These are phyloP conservation scores for Trichoderma hamatum DNA, from an alignment of 2,329 filamentous ascomycete genomes.

Conservation along the genomic window DNA sequence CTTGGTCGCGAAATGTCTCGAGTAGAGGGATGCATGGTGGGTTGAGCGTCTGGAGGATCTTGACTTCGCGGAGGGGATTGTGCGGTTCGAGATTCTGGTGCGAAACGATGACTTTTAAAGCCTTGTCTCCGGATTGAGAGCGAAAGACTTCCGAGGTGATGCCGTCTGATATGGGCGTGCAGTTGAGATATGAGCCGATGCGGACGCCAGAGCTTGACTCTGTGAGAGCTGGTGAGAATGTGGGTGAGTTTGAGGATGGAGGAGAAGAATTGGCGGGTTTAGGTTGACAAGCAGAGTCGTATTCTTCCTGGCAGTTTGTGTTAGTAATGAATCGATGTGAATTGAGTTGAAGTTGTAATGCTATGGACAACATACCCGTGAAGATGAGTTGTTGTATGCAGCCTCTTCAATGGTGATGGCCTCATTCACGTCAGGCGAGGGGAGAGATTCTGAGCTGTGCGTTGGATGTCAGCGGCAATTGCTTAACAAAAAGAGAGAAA, in stretches of 20 bases:
- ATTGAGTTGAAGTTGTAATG: neutral
- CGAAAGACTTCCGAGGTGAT: slow-evolving; percentile 84
- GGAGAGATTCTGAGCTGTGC: slow-evolving; percentile 38
- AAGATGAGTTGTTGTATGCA: slow-evolving; percentile 61
- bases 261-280: slow-evolving; percentile 27
- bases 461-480: neutral
- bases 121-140: slow-evolving; percentile 63
- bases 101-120: slow-evolving; percentile 84
- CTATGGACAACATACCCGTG: slow-evolving; percentile 52
- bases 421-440: slow-evolving; percentile 38
- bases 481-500: neutral
- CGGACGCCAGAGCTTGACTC: slow-evolving; percentile 40
- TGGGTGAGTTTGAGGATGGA: slow-evolving; percentile 11
- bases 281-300: slow-evolving; percentile 49
- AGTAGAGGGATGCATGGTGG: slow-evolving; percentile 67
- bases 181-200: slow-evolving; percentile 59
- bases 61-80: slow-evolving; percentile 76
- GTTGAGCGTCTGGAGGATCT: slow-evolving; percentile 66
- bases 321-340: slow-evolving; percentile 29
- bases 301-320: slow-evolving; percentile 56
- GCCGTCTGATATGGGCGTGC: slow-evolving; percentile 63
- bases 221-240: neutral
- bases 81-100: slow-evolving; percentile 77
- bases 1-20: slow-evolving; percentile 71
- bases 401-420: slow-evolving; percentile 69